These are phyloP conservation scores for Mycena alexandri DNA, from an alignment of 768 basidiomycete genomes.

Conservation along the genomic window DNA sequence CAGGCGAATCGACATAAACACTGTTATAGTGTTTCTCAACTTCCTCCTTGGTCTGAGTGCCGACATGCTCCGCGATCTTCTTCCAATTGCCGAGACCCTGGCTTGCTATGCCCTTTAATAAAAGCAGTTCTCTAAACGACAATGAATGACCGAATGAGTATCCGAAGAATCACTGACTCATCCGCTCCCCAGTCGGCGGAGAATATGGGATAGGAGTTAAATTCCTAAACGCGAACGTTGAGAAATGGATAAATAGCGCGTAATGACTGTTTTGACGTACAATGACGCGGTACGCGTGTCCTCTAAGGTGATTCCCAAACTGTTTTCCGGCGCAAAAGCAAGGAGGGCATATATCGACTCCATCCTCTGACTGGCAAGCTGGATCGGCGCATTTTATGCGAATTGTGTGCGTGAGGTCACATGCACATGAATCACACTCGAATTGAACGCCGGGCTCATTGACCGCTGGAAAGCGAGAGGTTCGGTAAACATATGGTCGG, in stretches of 20 bases:
- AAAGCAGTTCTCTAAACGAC: constrained; percentile 79
- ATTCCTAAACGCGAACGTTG: constrained; percentile 69
- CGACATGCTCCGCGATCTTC: constrained; percentile 94
- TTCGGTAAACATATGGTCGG: constrained; percentile 20
- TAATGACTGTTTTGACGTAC: constrained; percentile 56
- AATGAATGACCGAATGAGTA: not conserved
- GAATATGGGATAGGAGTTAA: constrained; percentile 97
- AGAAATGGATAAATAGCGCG: not conserved
- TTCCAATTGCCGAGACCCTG: constrained; percentile 98
- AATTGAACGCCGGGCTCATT: constrained; percentile 88
- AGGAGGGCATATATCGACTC: constrained; percentile 92
- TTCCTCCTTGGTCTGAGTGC: constrained; percentile 94
- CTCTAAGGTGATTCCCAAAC: constrained; percentile 85
- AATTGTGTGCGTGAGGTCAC: constrained; percentile 95
- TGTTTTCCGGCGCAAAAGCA: constrained; percentile 96
- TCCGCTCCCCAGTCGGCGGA: constrained; percentile 97
- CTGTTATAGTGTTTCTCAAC: constrained; percentile 90
- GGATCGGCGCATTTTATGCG: constrained; percentile 96
- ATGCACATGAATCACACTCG: constrained; percentile 85
- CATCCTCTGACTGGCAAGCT: constrained; percentile 71
- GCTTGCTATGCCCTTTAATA: constrained; percentile 88
- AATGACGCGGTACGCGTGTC: constrained; percentile 93
- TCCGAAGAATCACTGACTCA: constrained; percentile 69
- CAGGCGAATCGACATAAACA: constrained; percentile 82
- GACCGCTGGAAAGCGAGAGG: constrained; percentile 59